A percentile compares a stretch with the other conserved stretches of the same genome.
phyloP scores from a whole-genome alignment of 1,139 yeast genomes.

The Meyerozyma sp. region DNA sequence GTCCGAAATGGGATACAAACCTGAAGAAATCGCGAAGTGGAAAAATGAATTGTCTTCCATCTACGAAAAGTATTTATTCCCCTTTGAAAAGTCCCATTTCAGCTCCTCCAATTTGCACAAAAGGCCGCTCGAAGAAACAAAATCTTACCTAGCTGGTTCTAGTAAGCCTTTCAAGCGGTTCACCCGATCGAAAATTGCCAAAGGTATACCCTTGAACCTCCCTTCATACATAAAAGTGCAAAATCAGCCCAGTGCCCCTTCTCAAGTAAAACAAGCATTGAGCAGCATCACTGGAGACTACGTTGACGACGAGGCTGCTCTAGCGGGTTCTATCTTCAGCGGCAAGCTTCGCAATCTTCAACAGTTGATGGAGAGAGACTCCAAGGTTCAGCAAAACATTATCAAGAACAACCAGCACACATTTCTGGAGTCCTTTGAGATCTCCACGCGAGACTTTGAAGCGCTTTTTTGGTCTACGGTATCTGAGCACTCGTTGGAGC shows the following conservation, averaged over 20 bases:
- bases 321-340: constrained; percentile 11
- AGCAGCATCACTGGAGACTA: constrained; percentile 8
- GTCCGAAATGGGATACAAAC: constrained; percentile 65
- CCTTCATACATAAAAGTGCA: constrained; percentile 31
- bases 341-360: constrained; percentile 5
- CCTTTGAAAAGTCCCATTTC: constrained; percentile 18
- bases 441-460: neutral
- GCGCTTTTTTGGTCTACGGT: neutral
- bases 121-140: neutral
- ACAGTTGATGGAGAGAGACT: neutral
- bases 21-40: constrained; percentile 63
- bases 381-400: neutral
- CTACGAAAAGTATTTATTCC: constrained; percentile 35
- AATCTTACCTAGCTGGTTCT: constrained; percentile 36
- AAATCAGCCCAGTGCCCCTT: neutral
- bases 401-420: neutral
- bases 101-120: neutral
- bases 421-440: neutral
- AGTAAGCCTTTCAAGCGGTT: constrained; percentile 40
- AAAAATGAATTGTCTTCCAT: constrained; percentile 62
- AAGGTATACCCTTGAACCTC: constrained; percentile 45
- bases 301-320: constrained; percentile 10
- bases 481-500: neutral
- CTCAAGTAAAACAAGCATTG: constrained; percentile 4
- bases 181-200: constrained; percentile 36